Conservation (phyloP, 352 stramenopile species). For the Bremia lactucae region DNA sequence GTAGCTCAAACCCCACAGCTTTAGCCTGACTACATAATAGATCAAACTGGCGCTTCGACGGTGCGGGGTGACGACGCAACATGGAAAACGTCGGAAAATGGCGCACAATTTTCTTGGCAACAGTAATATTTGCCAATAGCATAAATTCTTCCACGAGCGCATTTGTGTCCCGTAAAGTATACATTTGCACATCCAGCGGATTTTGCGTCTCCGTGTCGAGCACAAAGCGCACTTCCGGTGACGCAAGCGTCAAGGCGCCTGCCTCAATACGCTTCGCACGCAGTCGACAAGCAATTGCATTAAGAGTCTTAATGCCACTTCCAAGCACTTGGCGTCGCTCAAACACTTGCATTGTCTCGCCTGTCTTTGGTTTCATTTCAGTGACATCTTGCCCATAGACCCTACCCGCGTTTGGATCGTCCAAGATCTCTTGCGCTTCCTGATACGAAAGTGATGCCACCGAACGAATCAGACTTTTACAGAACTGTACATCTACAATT, state of each 20-base stretch:
- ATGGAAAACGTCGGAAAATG: constrained; percentile 93
- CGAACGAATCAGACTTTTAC: constrained; percentile 96
- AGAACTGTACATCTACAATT: constrained; percentile 93
- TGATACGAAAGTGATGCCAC: constrained; percentile 95
- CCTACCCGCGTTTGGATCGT: constrained; percentile 59
- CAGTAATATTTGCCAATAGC: constrained; percentile 98
- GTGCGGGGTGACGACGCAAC: constrained; percentile 90
- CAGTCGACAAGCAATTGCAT: constrained; percentile 86
- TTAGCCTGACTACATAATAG: constrained; percentile 72
- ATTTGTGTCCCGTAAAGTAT: constrained; percentile 92
- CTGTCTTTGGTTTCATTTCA: constrained; percentile 29
- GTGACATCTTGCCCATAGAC: constrained; percentile 26
- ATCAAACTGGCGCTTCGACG: constrained; percentile 91
- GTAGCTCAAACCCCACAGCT: constrained; percentile 64
- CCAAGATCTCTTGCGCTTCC: constrained; percentile 93
- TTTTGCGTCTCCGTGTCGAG: constrained; percentile 98
- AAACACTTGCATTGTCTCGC: constrained; percentile 24
- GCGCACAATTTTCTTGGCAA: constrained; percentile 91
- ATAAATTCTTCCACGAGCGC: constrained; percentile 99
- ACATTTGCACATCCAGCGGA: constrained; percentile 96
- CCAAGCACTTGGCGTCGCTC: constrained; percentile 44
- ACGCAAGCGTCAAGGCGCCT: constrained; percentile 94
- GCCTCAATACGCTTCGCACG: constrained; percentile 90
- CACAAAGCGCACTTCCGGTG: constrained; percentile 93
- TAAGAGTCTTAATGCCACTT: constrained; percentile 85